Evolutionary conservation across 2,329 filamentous ascomycete genomes (phyloP), one percentile per base, ranked within the genome.

Genomic region (Neonectria ditissima): DNA sequence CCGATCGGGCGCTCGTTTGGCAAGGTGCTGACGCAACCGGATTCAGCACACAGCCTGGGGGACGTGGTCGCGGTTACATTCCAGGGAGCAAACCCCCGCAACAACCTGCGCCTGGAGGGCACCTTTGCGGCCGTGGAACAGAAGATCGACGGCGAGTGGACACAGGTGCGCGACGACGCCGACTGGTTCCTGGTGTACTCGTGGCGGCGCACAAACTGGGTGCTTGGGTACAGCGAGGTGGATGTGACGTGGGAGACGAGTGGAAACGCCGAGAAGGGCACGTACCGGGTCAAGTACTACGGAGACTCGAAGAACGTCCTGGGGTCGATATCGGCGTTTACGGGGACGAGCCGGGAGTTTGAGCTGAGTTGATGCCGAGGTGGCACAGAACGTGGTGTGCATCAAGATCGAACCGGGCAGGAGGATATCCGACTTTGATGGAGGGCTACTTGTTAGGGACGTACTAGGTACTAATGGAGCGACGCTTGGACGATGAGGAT

Each of bases 61-160:
- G 84, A 87, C 32, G 81, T 82, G 4, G 87, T 94, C 52, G 85
- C 81, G 16, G 91, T 86, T 0, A 89, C 84, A 0, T 97, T 97
- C 77, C 87, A 95, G 2, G 95, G 91, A 16, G 94, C 94, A 1
- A 97, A 97, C 73, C 95, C 95, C 16, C 87, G 95, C 30, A 97
- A 97, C 77, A 92, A 97, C 68, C 86, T 97, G 30, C 87, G 89
- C 2, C 87, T 93, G 2, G 94, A 92, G 72, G 85, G 84, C 3
- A 97, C 93, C 0, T 97, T 89, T 77, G 90, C 90, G 0, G 87
- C 91, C 0, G 86, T 97, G 0, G 94, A 97, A 81, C 83, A 82
- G 73, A 82, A 87, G 41, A 73, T 75, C 28, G 80, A 75, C 14
- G 72, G 71, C 3, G 59, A 55, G 0, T 97, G 95, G 95, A 80